Evolutionary conservation across 257 asterid species (phyloP).

Genomic region (Primulina huaijiensis): DNA sequence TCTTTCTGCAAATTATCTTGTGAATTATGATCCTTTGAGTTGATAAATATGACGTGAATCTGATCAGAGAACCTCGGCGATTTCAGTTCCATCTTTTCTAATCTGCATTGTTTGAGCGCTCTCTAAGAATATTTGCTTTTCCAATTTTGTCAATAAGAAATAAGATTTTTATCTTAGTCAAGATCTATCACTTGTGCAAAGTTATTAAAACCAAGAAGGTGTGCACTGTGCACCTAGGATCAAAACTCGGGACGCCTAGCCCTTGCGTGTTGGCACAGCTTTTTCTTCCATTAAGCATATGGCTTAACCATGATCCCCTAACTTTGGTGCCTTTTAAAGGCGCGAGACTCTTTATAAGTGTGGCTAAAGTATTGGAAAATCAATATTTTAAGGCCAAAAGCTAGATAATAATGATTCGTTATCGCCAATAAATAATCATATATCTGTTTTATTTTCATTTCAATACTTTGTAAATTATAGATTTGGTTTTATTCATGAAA

Average conservation of each 20-base stretch:
- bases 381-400: too few species aligned
- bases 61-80: neutral
- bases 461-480: neutral
- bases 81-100: neutral
- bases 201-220: constrained; percentile 3
- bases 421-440: too few species aligned
- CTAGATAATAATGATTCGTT: too few species aligned
- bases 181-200: neutral
- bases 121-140: constrained; percentile 6
- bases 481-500: neutral
- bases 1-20: neutral
- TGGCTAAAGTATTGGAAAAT: too few species aligned
- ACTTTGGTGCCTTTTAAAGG: too few species aligned
- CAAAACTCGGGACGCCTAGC: neutral
- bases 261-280: neutral
- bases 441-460: too few species aligned
- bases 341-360: too few species aligned
- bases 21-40: neutral
- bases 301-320: neutral
- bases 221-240: neutral
- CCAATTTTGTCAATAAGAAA: constrained; percentile 5
- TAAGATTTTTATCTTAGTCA: constrained; percentile 11
- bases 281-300: neutral
- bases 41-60: neutral
- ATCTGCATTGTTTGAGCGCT: neutral